Base-by-base conservation (phyloP, 2,329 filamentous ascomycete genomes). In the Escovopsis sp. region DNA sequence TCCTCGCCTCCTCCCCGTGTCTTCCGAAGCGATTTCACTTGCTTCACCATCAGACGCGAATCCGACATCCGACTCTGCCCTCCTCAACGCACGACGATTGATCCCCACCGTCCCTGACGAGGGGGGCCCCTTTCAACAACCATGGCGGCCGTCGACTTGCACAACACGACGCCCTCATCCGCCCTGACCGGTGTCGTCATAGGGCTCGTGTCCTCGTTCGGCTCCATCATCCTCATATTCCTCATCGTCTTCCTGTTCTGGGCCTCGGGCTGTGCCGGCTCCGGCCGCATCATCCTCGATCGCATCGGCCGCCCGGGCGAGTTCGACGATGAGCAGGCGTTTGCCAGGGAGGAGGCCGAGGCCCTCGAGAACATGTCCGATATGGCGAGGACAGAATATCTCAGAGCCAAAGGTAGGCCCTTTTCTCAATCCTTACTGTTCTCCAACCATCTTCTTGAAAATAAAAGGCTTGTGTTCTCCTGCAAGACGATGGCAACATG, bases 311-410 rank as follows among this genome's bases (percentile, higher is more conserved):
- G 89, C 46, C 91, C 91, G 1, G 91, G 91, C 54, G 91, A 96
- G 65, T 98, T 87, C 61, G 91, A 98, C 59, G 91, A 98, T 64
- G 91, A 96, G 62, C 89, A 96, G 65, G 85, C 86, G 10, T 95
- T 94, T 66, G 73, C 80, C 49, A 80, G 85, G 57, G 91, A 96
- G 61, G 91, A 98, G 75, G 87, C 85, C 33, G 87, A 95, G 62
- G 91, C 91, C 45, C 66, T 98, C 59, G 89, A 94, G 68, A 75
- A 76, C 45, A 98, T 98, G 91, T 88, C 95, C 59, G 91, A 96
- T 53, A 71, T 95, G 64, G 77, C 88, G 57, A 72, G 85, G 59
- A 80, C 81, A 34, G 91, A 98, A 59, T 98, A 98, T 62, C 61
- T 94, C 49, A 77, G 91, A 65, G 89, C 91, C 43, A 96, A 96